phyloP scores from a whole-genome alignment of 2,329 filamentous ascomycete genomes.

The Monosporascus sp. region DNA sequence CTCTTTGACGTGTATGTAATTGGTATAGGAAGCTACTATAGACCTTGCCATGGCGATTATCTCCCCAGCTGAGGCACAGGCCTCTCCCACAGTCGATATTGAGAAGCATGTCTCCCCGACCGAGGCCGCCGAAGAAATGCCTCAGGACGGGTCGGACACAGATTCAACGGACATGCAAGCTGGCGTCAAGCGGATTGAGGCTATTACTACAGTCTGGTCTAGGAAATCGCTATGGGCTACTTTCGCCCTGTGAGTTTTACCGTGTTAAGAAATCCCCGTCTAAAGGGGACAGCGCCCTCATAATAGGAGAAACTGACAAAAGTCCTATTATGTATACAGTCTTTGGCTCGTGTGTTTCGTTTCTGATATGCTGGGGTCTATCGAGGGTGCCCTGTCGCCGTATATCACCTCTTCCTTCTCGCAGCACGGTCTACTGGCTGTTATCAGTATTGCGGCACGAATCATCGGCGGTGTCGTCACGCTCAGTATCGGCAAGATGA shows the following conservation, averaged over 20 bases:
- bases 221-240: constrained; percentile 31
- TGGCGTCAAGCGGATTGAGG: constrained; percentile 34
- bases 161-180: constrained; percentile 27
- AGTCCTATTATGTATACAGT: constrained; percentile 17
- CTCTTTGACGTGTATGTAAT: not conserved
- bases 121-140: constrained; percentile 11
- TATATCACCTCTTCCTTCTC: constrained; percentile 63
- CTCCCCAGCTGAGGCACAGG: constrained; percentile 1
- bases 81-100: constrained; percentile 8
- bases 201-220: constrained; percentile 35
- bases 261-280: not conserved
- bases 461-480: constrained; percentile 34
- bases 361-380: constrained; percentile 29
- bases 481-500: constrained; percentile 41
- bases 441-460: constrained; percentile 55
- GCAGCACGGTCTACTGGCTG: constrained; percentile 61
- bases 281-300: not conserved
- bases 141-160: constrained; percentile 14
- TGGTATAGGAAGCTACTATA: not conserved
- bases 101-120: constrained; percentile 11
- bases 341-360: constrained; percentile 35
- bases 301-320: not conserved
- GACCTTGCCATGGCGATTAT: constrained; percentile 6
- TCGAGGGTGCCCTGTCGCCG: constrained; percentile 47
- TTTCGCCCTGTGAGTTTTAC: constrained; percentile 33